These are phyloP conservation scores for Verbena officinalis DNA, from an alignment of 257 asterid genomes.

Conservation along the genomic window DNA sequence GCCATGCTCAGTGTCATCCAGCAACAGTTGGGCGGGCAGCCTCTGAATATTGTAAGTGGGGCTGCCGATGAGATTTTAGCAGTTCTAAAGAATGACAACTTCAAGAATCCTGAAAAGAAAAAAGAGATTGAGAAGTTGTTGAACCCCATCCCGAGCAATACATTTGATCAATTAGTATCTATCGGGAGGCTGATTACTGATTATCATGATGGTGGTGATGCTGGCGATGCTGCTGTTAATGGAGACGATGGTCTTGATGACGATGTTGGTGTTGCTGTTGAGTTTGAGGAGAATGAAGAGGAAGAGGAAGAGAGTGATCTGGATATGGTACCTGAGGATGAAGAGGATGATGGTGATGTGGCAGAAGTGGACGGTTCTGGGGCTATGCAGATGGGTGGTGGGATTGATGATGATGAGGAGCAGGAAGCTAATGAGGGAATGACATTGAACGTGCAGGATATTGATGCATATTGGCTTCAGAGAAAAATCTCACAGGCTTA, in stretches of 20 bases:
- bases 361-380: conserved; percentile 38
- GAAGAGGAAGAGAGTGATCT: conserved; percentile 63
- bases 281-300: conserved; percentile 67
- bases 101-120: conserved; percentile 60
- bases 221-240: conserved; percentile 26
- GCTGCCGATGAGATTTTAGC: conserved; percentile 72
- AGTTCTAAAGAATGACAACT: conserved; percentile 53
- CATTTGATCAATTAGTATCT: conserved; percentile 52
- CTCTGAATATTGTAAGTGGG: conserved; percentile 59
- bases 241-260: conserved; percentile 58
- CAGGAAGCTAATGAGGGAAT: conserved; percentile 57
- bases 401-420: conserved; percentile 59
- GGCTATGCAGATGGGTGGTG: conserved; percentile 70
- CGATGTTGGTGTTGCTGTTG: conserved; percentile 69
- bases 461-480: conserved; percentile 71
- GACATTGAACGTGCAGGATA: conserved; percentile 63
- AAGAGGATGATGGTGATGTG: conserved; percentile 57
- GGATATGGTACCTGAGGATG: conserved; percentile 64
- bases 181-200: conserved; percentile 55
- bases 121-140: conserved; percentile 60
- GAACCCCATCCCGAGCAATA: conserved; percentile 47
- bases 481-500: conserved; percentile 70
- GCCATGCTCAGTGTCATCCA: conserved; percentile 66
- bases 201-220: conserved; percentile 46
- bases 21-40: conserved; percentile 63